A percentile compares a stretch with the other conserved stretches of the same genome.
These are phyloP conservation scores for Galeopsis tetrahit DNA, from an alignment of 257 asterid species.

Conservation along the genomic window DNA sequence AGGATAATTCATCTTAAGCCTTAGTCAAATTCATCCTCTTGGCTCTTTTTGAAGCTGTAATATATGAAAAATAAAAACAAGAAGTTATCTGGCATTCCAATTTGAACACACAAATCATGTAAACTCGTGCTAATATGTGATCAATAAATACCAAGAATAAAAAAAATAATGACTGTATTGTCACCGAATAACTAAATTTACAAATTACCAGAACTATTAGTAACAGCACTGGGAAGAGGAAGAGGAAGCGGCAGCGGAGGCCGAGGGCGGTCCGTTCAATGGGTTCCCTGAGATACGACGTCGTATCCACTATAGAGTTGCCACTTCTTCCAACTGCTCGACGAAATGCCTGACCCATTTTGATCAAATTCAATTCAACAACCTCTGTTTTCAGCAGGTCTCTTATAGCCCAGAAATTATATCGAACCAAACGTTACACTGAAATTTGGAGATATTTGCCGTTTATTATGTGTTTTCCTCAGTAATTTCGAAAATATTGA, in stretches of 20 bases:
- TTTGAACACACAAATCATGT: constrained; percentile 8
- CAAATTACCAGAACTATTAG: constrained; percentile 48
- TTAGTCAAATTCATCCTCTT: neutral
- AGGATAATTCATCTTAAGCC: constrained; percentile 4
- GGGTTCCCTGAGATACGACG: constrained; percentile 62
- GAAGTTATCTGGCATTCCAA: neutral
- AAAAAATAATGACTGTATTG: neutral
- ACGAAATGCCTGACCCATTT: constrained; percentile 97
- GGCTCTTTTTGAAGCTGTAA: neutral
- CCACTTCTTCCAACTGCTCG: constrained; percentile 88
- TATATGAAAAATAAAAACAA: neutral
- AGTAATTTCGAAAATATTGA: constrained; percentile 5
- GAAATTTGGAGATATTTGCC: neutral
- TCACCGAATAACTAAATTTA: constrained; percentile 7
- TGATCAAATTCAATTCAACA: constrained; percentile 18
- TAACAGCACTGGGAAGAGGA: constrained; percentile 20
- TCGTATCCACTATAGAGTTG: constrained; percentile 48
- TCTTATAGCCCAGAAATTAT: constrained; percentile 15
- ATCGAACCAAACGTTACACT: constrained; percentile 12
- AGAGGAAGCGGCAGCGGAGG: constrained; percentile 42
- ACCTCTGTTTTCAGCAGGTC: neutral
- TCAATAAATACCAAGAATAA: neutral
- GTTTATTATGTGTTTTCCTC: neutral
- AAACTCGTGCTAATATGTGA: neutral
- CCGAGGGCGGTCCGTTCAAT: constrained; percentile 41